Base-by-base conservation (phyloP, 345 rosid genomes). In the Hirschfeldia incana region DNA sequence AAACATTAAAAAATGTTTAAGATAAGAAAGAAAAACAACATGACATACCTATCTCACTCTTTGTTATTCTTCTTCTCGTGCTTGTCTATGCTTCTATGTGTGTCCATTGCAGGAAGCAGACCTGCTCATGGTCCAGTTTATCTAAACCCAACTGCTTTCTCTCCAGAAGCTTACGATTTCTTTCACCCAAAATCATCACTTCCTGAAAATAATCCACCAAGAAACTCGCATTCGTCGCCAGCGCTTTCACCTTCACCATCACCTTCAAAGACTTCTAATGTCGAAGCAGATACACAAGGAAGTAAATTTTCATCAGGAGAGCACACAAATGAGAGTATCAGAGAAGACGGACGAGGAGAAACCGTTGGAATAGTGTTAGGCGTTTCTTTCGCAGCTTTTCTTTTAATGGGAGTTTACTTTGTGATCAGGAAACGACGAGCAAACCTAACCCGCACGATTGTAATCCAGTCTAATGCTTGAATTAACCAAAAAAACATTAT, bases 41-140 rank as follows among this genome's bases (percentile, higher is more conserved):
- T 88, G 92, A 73, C 77, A 42, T 42, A 85, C 69, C 66, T 26
- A 53, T 8, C 82, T 74, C 77, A 83, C 36, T 73, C 72, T 80
- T 61, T 84, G 83, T 70, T 88, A 44, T 29, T 85, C 76, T 37
- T 85, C 76, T 80, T 80, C 77, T 81, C 84, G 36, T 58, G 76
- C 77, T 55, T 85, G 10, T 26, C 87, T 51, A 36, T 86, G 64
- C 59, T 89, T 62, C 32, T 87, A 3, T 78, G 82, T 63, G 32
- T 75, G 15, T 83, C 89, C 17, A 67, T 11, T 60, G 97, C 88
- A 16, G 89, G 91, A 71, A 91, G 72, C 9, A 86, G 98, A 84
- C 90, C 95, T 62, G 95, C 89, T 67, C 98, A 94, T 79, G 97
- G 97, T 49, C 88, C 94, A 6, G 82, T 72, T 58, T 70, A 87